Conservation (phyloP, 1,139 yeast genomes). For the Blastobotrys malaysiensis region DNA sequence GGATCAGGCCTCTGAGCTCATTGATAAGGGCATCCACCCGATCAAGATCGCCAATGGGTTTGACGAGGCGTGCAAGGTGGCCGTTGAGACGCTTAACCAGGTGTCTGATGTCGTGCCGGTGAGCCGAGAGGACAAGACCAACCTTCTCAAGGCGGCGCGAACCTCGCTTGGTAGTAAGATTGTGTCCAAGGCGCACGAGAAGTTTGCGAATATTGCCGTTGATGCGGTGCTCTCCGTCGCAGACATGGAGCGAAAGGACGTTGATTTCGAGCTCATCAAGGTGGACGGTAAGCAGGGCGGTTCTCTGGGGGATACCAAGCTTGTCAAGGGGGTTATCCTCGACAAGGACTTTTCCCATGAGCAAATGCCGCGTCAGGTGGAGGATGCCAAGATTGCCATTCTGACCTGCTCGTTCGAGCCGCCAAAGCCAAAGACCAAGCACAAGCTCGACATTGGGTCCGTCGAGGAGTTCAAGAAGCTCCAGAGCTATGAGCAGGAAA, state of each 20-base stretch:
- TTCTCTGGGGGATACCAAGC: constrained; percentile 72
- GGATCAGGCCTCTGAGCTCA: constrained; percentile 90
- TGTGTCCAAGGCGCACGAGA: constrained; percentile 89
- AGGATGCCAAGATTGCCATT: constrained; percentile 85
- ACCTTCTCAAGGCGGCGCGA: constrained; percentile 82
- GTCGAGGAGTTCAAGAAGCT: constrained; percentile 90
- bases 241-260: constrained; percentile 86
- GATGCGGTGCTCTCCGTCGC: constrained; percentile 93
- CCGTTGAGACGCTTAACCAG: constrained; percentile 67
- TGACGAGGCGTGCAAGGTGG: constrained; percentile 93
- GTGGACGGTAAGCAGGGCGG: constrained; percentile 97
- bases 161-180: constrained; percentile 95
- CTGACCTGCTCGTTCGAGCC: constrained; percentile 99
- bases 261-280: constrained; percentile 92
- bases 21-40: constrained; percentile 96
- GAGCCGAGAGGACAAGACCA: constrained; percentile 33
- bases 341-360: constrained; percentile 98
- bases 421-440: constrained; percentile 98
- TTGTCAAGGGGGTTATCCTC: constrained; percentile 85
- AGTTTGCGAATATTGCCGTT: constrained; percentile 94
- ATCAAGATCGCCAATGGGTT: constrained; percentile 95
- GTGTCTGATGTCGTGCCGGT: constrained; percentile 59
- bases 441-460: constrained; percentile 84
- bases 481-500: constrained; percentile 87
- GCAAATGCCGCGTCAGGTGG: constrained; percentile 84